Evolutionary conservation across 2,329 filamentous ascomycete species (phyloP), one percentile per base, ranked within the genome.

Genomic region (Lojkania enalia): DNA sequence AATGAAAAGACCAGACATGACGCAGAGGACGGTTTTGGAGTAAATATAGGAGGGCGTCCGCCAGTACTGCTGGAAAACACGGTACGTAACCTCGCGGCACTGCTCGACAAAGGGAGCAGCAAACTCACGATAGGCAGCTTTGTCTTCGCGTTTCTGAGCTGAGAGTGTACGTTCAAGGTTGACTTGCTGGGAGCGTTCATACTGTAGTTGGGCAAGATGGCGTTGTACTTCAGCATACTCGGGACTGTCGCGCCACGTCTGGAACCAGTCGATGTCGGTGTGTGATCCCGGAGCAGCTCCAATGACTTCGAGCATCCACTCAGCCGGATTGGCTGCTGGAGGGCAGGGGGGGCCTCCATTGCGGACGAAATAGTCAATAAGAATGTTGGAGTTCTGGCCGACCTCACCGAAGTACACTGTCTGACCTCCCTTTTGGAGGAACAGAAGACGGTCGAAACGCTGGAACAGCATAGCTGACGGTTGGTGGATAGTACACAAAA

Each of bases 51-150:
- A 80, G 0, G 90, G 90, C 0, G 85, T 91, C 48, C 90, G 87
- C 90, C 90, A 95, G 78, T 94, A 95, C 68, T 95, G 90, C 64
- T 91, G 82, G 76, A 94, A 94, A 19, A 94, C 86, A 60, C 90
- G 88, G 54, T 79, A 67, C 14, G 82, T 79, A 44, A 89, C 87
- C 61, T 85, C 78, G 44, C 71, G 73, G 31, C 92, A 73, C 69
- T 96, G 90, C 5, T 75, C 62, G 30, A 55, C 61, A 64, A 95
- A 89, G 0, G 87, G 82, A 4, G 88, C 87, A 3, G 90, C 90
- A 49, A 95, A 95, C 67, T 95, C 88, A 49, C 82, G 80, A 70
- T 84, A 88, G 52, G 74, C 75, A 12, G 79, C 75, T 18, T 82
- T 76, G 44, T 82, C 75, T 40, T 66, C 50, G 21, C 53, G 73